Conservation (phyloP, 768 basidiomycete genomes). For the Lactarius deliciosus region DNA sequence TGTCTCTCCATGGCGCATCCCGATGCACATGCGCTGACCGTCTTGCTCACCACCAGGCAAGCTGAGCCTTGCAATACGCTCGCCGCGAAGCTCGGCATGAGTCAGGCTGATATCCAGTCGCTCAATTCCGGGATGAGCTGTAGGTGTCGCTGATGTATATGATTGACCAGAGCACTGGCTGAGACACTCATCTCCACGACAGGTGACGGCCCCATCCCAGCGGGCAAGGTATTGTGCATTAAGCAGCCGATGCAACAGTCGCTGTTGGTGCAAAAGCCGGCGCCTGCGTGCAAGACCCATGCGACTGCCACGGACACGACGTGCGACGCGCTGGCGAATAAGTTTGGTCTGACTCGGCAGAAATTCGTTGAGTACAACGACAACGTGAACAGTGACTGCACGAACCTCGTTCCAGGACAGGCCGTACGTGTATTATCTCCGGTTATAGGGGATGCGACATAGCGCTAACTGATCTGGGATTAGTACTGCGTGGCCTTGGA, state of each 20-base stretch:
- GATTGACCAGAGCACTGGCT: background rate
- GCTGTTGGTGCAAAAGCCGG: too few relatives aligned
- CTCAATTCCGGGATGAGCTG: slow-evolving; percentile 16
- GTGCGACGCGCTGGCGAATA: background rate
- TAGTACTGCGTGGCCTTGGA: slow-evolving; percentile 19
- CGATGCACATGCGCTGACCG: background rate
- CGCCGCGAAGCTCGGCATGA: background rate
- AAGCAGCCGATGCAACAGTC: background rate
- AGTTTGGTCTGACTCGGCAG: background rate
- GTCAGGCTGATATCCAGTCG: background rate
- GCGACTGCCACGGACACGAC: slow-evolving; percentile 8
- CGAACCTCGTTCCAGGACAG: slow-evolving; percentile 8
- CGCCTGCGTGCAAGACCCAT: slow-evolving; percentile 19
- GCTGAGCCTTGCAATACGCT: slow-evolving; percentile 11
- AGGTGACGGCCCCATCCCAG: background rate
- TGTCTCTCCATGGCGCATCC: background rate
- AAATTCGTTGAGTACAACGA: slow-evolving; percentile 17
- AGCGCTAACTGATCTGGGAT: background rate
- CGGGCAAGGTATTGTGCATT: background rate
- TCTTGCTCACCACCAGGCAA: background rate
- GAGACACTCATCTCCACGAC: background rate
- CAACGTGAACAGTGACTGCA: slow-evolving; percentile 14
- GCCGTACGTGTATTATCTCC: slow-evolving; percentile 10
- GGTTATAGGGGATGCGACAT: too few relatives aligned
- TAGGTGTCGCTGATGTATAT: background rate